Evolutionary conservation across 2,329 filamentous ascomycete species (phyloP).

Genomic region (Tolypocladium endophyticum): DNA sequence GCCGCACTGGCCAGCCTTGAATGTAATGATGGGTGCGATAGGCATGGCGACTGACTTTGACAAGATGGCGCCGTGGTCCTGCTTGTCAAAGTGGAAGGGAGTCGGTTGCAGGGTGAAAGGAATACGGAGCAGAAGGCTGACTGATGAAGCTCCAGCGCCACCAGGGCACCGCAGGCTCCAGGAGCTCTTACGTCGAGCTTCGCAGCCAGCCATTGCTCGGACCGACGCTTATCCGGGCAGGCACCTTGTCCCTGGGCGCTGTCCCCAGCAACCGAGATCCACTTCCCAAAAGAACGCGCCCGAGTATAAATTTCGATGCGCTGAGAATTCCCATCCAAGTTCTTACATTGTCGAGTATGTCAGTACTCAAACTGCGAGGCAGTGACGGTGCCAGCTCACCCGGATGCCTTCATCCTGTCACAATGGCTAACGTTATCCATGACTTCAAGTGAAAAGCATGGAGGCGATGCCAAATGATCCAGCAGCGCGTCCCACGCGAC

Average conservation of each 20-base stretch:
- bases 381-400: neutral
- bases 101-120: neutral
- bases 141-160: neutral
- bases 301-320: neutral
- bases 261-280: neutral
- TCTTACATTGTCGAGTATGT: neutral
- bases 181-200: slow-evolving; percentile 28
- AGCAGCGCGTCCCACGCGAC: neutral
- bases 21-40: slow-evolving; percentile 77
- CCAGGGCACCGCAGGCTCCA: slow-evolving; percentile 18
- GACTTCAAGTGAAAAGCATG: neutral
- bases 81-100: slow-evolving; percentile 1
- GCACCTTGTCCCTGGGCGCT: neutral
- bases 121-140: slow-evolving; percentile 2
- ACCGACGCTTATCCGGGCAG: slow-evolving; percentile 10
- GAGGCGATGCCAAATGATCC: neutral
- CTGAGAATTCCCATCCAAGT: neutral
- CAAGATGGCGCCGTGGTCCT: neutral
- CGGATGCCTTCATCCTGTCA: neutral
- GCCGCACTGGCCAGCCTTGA: slow-evolving; percentile 89
- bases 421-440: neutral
- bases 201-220: slow-evolving; percentile 4
- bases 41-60: slow-evolving; percentile 49
- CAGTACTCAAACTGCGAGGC: neutral
- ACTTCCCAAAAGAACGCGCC: neutral